Base-by-base conservation (phyloP, 192 early-diverging fungal species). In the Coemansia sp. region DNA sequence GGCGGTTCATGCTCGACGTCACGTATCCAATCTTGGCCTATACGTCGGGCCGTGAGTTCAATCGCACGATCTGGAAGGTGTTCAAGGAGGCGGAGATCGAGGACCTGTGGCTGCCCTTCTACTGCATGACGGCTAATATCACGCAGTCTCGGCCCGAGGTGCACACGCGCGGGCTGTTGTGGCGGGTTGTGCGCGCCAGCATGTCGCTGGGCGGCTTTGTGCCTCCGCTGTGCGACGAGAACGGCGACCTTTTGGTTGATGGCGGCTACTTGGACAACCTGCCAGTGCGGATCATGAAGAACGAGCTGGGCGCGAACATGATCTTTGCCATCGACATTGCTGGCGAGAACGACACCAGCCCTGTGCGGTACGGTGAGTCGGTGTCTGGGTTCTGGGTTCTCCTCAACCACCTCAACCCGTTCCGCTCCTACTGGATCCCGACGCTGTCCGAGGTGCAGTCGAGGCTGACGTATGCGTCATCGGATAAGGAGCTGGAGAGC, bases 201-300 rank as follows among this genome's bases (percentile, higher is more conserved):
- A 99, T 99, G 98, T 96, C 95, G 3, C 85, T 99, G 11, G 90
- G 94, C 6, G 96, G 95, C 8, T 98, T 93, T 72, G 79, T 99
- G 63, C 98, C 98, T 2, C 98, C 98, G 0, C 82, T 99, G 37
- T 98, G 94, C 70, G 95, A 98, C 74, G 71, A 67, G 40, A 91
- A 97, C 64, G 98, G 98, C 27, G 87, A 96, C 67, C 89, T 99
- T 90, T 79, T 99, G n/a, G 89, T 99, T 12, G 98, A 99, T 71
- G 98, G 98, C 59, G 98, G 98, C 5, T 99, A 99, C 75, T 87
- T 98, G 81, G 95, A 98, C 74, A 98, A 98, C 74, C 77, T 99
- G 64, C 98, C 98, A 0, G 98, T 96, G 3, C 89, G 89, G 61
- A 84, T 94, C 2, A 89, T 90, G 67, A 86, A 88, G 73, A 87